These are phyloP conservation scores for Chrysoporthe deuterocubensis DNA, from an alignment of 2,329 filamentous ascomycete genomes.

Conservation along the genomic window DNA sequence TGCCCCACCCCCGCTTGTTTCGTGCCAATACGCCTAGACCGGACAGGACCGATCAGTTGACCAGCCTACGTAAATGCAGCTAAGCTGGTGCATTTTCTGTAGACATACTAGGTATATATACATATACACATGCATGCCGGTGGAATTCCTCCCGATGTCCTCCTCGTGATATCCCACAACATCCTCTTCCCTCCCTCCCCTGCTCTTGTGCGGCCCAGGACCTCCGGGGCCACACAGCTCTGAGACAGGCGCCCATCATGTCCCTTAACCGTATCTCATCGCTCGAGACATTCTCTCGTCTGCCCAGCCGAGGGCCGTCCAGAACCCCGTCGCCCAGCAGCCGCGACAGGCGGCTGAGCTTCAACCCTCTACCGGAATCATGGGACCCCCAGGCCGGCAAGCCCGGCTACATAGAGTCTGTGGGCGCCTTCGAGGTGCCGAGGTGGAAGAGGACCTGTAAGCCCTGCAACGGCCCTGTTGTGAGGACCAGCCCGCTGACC, in stretches of 20 bases:
- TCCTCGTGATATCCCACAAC: no score
- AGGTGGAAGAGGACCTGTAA: conserved; percentile 57
- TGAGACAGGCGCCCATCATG: conserved; percentile 41
- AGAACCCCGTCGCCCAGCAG: conserved; percentile 52
- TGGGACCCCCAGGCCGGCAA: conserved; percentile 50
- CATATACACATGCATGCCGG: neutral
- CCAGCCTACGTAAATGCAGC: neutral
- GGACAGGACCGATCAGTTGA: conserved; percentile 8
- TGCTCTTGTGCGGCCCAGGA: neutral
- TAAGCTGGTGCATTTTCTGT: neutral
- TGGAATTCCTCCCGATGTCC: neutral
- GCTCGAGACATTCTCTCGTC: conserved; percentile 55
- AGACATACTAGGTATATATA: neutral
- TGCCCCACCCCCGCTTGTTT: neutral
- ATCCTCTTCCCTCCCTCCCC: neutral
- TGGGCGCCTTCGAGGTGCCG: conserved; percentile 59
- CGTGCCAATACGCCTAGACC: conserved; percentile 1
- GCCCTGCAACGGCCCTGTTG: conserved; percentile 33
- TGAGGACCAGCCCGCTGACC: conserved; percentile 10
- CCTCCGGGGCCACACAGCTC: neutral
- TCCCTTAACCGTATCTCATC: conserved; percentile 57
- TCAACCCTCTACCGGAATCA: conserved; percentile 58
- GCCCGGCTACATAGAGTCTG: conserved; percentile 49
- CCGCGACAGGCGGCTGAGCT: conserved; percentile 54
- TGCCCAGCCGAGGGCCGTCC: conserved; percentile 43